phyloP scores from a whole-genome alignment of 257 asterid genomes.

The Verbena officinalis region DNA sequence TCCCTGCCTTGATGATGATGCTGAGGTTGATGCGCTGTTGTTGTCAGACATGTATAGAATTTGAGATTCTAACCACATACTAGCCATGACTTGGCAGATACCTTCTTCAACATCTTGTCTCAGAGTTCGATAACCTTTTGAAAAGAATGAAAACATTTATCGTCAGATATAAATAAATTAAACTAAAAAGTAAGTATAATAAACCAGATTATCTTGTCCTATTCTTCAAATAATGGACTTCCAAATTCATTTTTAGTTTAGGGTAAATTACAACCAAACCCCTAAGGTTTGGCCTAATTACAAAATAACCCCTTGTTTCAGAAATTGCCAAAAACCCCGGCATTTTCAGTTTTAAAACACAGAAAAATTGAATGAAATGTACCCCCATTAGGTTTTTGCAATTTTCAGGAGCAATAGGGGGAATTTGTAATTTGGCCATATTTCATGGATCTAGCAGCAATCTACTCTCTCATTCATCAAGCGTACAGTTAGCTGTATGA shows the following conservation, averaged over 20 bases:
- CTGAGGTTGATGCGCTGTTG: conserved; percentile 49
- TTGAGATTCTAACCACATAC: conserved; percentile 91
- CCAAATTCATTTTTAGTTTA: neutral
- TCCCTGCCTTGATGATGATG: conserved; percentile 38
- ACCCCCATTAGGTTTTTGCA: too few species aligned
- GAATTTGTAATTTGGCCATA: too few species aligned
- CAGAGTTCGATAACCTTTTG: conserved; percentile 74
- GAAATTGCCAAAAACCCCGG: too few species aligned
- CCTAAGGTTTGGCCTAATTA: too few species aligned
- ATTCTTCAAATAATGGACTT: neutral
- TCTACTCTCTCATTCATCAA: too few species aligned
- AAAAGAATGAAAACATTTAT: neutral
- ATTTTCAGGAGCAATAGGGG: too few species aligned
- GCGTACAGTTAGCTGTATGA: too few species aligned
- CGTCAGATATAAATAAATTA: neutral
- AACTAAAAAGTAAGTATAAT: neutral
- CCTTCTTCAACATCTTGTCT: conserved; percentile 97
- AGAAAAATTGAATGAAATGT: too few species aligned
- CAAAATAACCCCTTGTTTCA: too few species aligned
- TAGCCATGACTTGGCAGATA: conserved; percentile 91
- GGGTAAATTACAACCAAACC: too few species aligned
- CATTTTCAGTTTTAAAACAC: too few species aligned
- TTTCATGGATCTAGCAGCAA: too few species aligned
- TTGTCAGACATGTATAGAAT: conserved; percentile 44
- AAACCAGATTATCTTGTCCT: neutral